Evolutionary conservation across 495 filamentous ascomycete genomes (phyloP), one percentile per base, ranked within the genome.

Genomic region (Pyrenula aspistea): DNA sequence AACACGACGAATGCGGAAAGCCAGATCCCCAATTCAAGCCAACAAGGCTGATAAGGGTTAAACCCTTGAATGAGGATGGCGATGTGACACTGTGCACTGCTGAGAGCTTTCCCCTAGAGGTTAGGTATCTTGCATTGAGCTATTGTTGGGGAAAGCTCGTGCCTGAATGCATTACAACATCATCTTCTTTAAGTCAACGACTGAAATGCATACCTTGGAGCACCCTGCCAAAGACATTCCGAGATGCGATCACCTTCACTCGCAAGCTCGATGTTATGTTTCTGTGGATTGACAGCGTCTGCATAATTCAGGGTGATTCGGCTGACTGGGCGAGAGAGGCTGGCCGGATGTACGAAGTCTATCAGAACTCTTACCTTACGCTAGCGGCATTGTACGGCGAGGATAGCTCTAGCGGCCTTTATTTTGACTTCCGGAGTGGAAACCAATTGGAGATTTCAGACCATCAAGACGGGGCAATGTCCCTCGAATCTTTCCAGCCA

Each of bases 311-410:
- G 55, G 61, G 66, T 47, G 57, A 52, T 15, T n/a, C 8, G 4
- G 53, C 56, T 20, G 62, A 66, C 55, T 64, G 62, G 62, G 25
- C 47, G 57, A 47, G 51, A 23, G 62, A 66, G 36, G 54, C 62
- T 49, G 57, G 49, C 11, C 56, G 55, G 51, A 66, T 66, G 63
- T 49, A 31, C 19, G 51, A 56, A 2, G 61, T 77, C 23, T 78
- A 77, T 58, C 57, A 58, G 21, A 60, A 73, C 25, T 65, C 72
- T 1, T 55, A 67, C 31, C 53, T 74, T 50, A 68, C 56, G 22
- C 61, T 73, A 21, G 63, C 67, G 8, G 68, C 68, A 24, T 50
- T 56, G n/a, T n/a, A n/a, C n/a, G n/a, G n/a, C n/a, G n/a, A n/a
- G n/a, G n/a, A n/a, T n/a, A n/a, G n/a, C n/a, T n/a, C n/a, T n/a